A percentile compares a stretch with the other conserved stretches of the same genome.
phyloP scores from a whole-genome alignment of 2,329 filamentous ascomycete species.

The Orbilia ellipsospora region DNA sequence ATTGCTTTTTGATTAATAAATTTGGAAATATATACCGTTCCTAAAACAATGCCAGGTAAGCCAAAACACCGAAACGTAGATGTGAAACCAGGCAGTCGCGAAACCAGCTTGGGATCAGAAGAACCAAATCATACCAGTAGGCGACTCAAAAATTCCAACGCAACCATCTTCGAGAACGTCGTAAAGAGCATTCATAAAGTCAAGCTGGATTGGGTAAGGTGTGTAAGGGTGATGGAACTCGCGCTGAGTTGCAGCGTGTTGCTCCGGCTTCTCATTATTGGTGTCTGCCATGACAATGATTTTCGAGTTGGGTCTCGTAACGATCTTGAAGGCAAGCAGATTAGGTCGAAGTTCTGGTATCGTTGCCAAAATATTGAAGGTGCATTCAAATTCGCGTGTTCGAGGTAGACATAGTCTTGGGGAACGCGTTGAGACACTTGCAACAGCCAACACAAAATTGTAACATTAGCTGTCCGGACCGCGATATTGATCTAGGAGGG shows the following conservation, averaged over 20 bases:
- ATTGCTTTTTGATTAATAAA: background rate
- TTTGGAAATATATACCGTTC: slow-evolving; percentile 30
- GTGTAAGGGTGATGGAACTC: slow-evolving; percentile 88
- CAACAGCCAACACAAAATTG: too few species aligned
- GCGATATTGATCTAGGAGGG: too few species aligned
- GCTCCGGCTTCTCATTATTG: background rate
- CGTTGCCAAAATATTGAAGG: too few species aligned
- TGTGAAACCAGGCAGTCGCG: too few species aligned
- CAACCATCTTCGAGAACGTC: slow-evolving; percentile 80
- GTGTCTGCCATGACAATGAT: background rate
- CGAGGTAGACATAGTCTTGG: too few species aligned
- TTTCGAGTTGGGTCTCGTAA: too few species aligned
- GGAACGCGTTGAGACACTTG: too few species aligned
- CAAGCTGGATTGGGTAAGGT: slow-evolving; percentile 85
- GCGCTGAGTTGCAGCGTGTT: slow-evolving; percentile 56
- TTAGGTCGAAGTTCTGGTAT: too few species aligned
- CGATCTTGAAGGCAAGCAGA: too few species aligned
- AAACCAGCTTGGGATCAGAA: slow-evolving; percentile 16
- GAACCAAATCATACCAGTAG: slow-evolving; percentile 74
- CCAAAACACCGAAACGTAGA: background rate
- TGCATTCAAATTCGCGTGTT: too few species aligned
- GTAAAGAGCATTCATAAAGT: slow-evolving; percentile 89
- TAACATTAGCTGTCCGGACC: too few species aligned
- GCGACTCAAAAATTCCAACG: slow-evolving; percentile 89
- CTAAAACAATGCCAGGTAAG: background rate